Evolutionary conservation across 1,284 basidiomycete species (phyloP), one percentile per base, ranked within the genome.

Genomic region (Rhodotorula sp.): DNA sequence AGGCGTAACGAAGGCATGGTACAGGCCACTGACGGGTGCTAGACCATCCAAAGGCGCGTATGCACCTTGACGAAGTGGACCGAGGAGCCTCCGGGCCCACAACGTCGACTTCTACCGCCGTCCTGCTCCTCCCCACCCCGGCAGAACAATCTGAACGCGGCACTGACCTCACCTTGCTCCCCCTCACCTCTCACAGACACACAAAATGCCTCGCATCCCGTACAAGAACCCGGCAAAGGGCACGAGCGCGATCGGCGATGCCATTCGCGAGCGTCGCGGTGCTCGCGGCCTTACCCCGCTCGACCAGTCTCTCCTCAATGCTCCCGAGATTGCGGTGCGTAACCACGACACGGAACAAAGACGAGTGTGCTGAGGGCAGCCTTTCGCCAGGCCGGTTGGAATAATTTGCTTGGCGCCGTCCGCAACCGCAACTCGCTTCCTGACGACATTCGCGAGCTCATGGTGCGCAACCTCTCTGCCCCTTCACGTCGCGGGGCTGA

Each of bases 371-470:
- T 27, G 24, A 61, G 48, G 1, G 13, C 24, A 30, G 60, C 46
- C 5, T 1, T 52, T 17, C 27, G 22, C 0, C 22, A 78, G 77
- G 72, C 75, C 58, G 82, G 82, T n/a, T 82, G 82, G 82, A 82
- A 82, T 73, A 77, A 76, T 20, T 78, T 82, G 6, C 76, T 82
- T 19, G 82, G 82, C 11, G 79, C 81, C 0, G 77, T 82, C 10
- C 70, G 82, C 30, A 81, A 77, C 47, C 77, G 78, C 60, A 81
- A 79, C 64, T 79, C 78, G 59, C 75, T 82, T 39, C 79, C 79
- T 0, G 81, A 79, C 55, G 82, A 82, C 68, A 74, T 82, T 22
- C 71, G 82, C 36, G 82, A 82, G 71, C 75, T 82, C 62, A 80
- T 82, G 78, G 80, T 81, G 20, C 64, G 76, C 66, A 5, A 20